Percentiles rank a stretch among this genome's conserved stretches.
Conservation (phyloP, 805 yeast species). For the Teunomyces atbi region DNA sequence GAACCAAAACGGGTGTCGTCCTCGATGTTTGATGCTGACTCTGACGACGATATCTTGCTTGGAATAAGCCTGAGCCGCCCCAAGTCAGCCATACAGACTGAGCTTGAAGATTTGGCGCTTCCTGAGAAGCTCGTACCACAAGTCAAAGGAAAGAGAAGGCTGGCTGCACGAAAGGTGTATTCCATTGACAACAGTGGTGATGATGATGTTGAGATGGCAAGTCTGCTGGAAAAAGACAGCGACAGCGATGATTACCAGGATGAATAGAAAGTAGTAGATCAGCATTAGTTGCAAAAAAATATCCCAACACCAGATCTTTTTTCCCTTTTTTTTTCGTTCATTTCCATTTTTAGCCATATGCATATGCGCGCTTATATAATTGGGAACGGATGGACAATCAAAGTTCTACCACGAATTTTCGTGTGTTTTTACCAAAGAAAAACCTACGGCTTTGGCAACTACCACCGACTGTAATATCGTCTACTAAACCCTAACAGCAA, state of each 20-base stretch:
- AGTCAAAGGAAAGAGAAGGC: conserved; percentile 5
- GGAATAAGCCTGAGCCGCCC: neutral
- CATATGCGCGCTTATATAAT: neutral
- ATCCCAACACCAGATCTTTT: neutral
- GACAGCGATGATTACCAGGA: conserved; percentile 13
- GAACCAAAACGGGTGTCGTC: neutral
- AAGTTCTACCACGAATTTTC: neutral
- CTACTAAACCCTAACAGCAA: neutral
- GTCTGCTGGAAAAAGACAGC: conserved; percentile 7
- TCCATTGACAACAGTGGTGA: conserved; percentile 17
- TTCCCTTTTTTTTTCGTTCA: neutral
- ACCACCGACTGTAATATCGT: neutral
- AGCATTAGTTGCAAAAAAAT: neutral
- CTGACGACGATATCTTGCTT: conserved; percentile 31
- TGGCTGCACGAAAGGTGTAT: conserved; percentile 10
- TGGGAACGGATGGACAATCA: neutral
- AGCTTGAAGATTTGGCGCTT: conserved; percentile 22
- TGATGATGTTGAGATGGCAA: conserved; percentile 10
- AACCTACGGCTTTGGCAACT: neutral
- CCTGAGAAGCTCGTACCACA: conserved; percentile 1
- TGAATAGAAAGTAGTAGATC: neutral
- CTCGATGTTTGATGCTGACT: conserved; percentile 31
- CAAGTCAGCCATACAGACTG: conserved; percentile 15
- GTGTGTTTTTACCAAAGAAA: neutral
- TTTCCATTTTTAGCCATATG: neutral